Evolutionary conservation across 2,329 filamentous ascomycete species (phyloP).

Genomic region (Magnaporthiopsis incrustans): DNA sequence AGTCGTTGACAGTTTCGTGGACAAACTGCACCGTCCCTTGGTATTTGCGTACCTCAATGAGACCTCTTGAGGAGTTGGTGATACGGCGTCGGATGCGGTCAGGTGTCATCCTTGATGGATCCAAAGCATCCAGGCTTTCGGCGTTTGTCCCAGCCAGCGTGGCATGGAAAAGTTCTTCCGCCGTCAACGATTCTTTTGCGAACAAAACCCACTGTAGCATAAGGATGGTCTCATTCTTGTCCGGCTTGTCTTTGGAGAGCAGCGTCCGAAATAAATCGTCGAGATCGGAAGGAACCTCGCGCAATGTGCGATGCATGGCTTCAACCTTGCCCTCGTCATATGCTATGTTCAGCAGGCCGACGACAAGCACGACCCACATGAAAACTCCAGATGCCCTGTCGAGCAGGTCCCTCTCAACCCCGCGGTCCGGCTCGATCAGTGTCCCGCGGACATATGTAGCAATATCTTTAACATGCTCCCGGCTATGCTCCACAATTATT

Average conservation of each 20-base stretch:
- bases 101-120: too few relatives aligned
- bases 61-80: too few relatives aligned
- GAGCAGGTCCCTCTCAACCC: too few relatives aligned
- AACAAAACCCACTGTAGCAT: slow-evolving; percentile 49
- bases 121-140: too few relatives aligned
- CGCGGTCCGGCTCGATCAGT: too few relatives aligned
- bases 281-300: slow-evolving; percentile 29
- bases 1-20: too few relatives aligned
- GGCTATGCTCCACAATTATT: slow-evolving; percentile 8
- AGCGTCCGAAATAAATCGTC: slow-evolving; percentile 44
- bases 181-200: slow-evolving; percentile 31
- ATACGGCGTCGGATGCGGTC: too few relatives aligned
- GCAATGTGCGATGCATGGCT: slow-evolving; percentile 21
- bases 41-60: too few relatives aligned
- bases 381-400: slow-evolving; percentile 32
- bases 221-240: slow-evolving; percentile 31
- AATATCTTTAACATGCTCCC: too few relatives aligned
- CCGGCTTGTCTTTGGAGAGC: slow-evolving; percentile 34
- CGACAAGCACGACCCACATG: slow-evolving; percentile 33
- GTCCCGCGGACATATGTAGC: too few relatives aligned
- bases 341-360: slow-evolving; percentile 29
- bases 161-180: slow-evolving; percentile 9
- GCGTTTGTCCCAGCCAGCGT: too few relatives aligned
- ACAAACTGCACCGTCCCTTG: too few relatives aligned
- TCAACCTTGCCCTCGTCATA: slow-evolving; percentile 19